These are phyloP conservation scores for Fusarium agapanthi DNA, from an alignment of 2,329 filamentous ascomycete genomes.

Conservation along the genomic window DNA sequence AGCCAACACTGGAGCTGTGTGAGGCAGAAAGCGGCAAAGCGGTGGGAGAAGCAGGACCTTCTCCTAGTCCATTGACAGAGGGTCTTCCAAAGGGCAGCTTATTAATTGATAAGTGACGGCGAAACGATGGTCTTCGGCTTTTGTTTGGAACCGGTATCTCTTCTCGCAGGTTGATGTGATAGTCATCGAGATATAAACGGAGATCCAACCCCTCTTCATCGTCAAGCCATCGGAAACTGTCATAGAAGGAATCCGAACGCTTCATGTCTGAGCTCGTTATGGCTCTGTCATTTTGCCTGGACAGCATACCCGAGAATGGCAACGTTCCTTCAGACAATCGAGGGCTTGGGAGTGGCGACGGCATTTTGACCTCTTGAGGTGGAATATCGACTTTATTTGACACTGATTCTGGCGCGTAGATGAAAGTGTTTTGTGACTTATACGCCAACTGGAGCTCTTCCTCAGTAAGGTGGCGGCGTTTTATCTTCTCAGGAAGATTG, in stretches of 20 bases:
- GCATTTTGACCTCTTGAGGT: constrained; percentile 33
- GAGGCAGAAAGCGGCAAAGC: constrained; percentile 33
- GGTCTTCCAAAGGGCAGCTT: constrained; percentile 70
- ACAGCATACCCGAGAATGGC: constrained; percentile 40
- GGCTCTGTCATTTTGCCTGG: constrained; percentile 29
- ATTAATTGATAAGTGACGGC: constrained; percentile 76
- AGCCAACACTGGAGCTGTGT: constrained; percentile 31
- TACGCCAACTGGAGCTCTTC: constrained; percentile 74
- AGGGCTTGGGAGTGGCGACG: constrained; percentile 37
- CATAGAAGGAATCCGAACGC: constrained; percentile 65
- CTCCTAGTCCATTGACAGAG: constrained; percentile 57
- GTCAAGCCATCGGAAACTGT: constrained; percentile 78
- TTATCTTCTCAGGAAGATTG: constrained; percentile 76
- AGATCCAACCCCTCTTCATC: constrained; percentile 76
- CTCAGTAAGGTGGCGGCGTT: constrained; percentile 72
- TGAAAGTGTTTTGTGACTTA: constrained; percentile 34
- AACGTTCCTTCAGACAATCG: constrained; percentile 31
- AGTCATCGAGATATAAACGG: constrained; percentile 73
- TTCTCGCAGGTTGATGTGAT: constrained; percentile 70
- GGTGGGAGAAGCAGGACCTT: constrained; percentile 46
- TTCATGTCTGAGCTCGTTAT: constrained; percentile 28
- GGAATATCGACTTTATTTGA: constrained; percentile 35
- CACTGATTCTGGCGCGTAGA: constrained; percentile 49
- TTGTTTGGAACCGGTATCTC: constrained; percentile 55
- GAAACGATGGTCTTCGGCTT: constrained; percentile 67